Evolutionary conservation across 1,139 yeast genomes (phyloP).

Genomic region (Geotrichum fermentans): DNA sequence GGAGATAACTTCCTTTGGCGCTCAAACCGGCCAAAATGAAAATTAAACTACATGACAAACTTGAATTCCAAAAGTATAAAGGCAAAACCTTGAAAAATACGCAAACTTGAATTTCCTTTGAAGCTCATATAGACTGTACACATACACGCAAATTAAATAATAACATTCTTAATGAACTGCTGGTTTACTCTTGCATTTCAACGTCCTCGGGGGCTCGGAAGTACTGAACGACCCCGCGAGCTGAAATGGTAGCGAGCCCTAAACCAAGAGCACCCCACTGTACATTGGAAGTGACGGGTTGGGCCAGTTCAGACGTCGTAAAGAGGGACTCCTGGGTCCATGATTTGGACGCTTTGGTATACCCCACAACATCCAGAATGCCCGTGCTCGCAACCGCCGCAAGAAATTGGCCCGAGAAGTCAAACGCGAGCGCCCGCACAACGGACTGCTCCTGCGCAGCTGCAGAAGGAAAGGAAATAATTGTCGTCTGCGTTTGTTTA

Average conservation of each 20-base stretch:
- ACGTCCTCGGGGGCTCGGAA: background rate
- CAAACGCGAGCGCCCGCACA: constrained; percentile 37
- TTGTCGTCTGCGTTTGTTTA: constrained; percentile 24
- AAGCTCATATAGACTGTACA: too few relatives aligned
- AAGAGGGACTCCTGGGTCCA: constrained; percentile 21
- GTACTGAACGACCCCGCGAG: constrained; percentile 4
- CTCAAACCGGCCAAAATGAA: too few relatives aligned
- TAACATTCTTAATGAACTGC: too few relatives aligned
- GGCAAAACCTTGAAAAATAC: too few relatives aligned
- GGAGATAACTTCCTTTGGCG: too few relatives aligned
- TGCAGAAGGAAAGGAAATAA: constrained; percentile 26
- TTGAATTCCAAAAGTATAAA: too few relatives aligned
- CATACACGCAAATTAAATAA: too few relatives aligned
- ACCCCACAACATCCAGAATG: constrained; percentile 24
- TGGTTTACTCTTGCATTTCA: constrained; percentile 13
- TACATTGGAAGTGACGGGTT: constrained; percentile 21
- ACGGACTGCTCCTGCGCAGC: constrained; percentile 19
- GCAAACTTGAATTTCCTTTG: too few relatives aligned
- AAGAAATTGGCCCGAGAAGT: constrained; percentile 42
- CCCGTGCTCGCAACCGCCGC: constrained; percentile 28
- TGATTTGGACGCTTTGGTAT: constrained; percentile 23
- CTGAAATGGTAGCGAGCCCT: background rate
- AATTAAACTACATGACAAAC: too few relatives aligned
- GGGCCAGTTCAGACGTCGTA: constrained; percentile 3
- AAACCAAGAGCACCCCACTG: constrained; percentile 24